Evolutionary conservation across 805 yeast genomes (phyloP), one percentile per base, ranked within the genome.

Genomic region (Kodamaea fukazawae): DNA sequence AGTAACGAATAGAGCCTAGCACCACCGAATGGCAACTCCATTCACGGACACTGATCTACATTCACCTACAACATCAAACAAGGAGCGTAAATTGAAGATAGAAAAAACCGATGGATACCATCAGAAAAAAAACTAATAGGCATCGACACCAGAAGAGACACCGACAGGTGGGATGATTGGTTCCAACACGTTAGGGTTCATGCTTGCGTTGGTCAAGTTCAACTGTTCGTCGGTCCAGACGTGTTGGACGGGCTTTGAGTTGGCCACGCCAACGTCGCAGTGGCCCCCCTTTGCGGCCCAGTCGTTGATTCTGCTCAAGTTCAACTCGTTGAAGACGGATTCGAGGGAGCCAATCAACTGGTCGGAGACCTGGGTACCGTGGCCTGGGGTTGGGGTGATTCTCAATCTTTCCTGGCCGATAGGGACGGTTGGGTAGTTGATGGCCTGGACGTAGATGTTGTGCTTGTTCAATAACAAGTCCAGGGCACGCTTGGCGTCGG

Each of bases 311-410:
- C 93, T 81, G 62, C 82, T 81, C 60, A 91, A 76, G 45, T 71
- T 74, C 61, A 93, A 73, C 47, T 83, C 83, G 30, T 70, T 72
- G 71, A 91, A 93, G 16, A 90, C 87, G 34, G 78, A 76, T 51
- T 88, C 96, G 35, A 93, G 71, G 9, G 97, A 88, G 8, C 68
- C 77, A 40, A 93, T 73, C 51, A 93, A 75, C 49, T 79, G 74
- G 59, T 89, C 87, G 38, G 91, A 75, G 36, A 87, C 72, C 42
- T 82, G 86, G 43, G 79, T 73, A 13, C 80, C 77, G 62, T 93
- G 99, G 40, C 96, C 97, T 27, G 99, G 99, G 30, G 99, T 90
- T 41, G 99, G 98, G n/a, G 99, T 93, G 58, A 93, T 81, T 68
- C 99, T 82, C 55, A 93, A 78, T 61, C 99, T 82, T 70, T 93